These are phyloP conservation scores for Microcyclospora pomicola DNA, from an alignment of 2,329 filamentous ascomycete genomes.

Conservation along the genomic window DNA sequence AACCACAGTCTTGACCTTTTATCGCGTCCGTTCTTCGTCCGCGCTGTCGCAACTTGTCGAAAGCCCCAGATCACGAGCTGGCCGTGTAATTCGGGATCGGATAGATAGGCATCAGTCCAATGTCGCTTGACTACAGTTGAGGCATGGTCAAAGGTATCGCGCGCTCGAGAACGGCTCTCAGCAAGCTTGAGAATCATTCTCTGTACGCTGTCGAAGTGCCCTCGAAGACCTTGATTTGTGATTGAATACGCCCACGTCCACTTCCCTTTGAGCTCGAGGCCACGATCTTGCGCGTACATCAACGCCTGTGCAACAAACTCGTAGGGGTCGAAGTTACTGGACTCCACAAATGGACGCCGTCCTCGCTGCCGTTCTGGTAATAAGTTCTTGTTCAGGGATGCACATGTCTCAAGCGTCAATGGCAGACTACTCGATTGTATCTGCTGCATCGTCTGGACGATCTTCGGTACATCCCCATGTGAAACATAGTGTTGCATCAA, in stretches of 20 bases:
- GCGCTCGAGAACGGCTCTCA: constrained; percentile 7
- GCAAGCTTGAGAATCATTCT: constrained; percentile 40
- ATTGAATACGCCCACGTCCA: too few species aligned
- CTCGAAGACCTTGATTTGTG: too few species aligned
- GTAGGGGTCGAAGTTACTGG: constrained; percentile 21
- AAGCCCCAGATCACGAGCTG: constrained; percentile 22
- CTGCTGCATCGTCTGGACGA: constrained; percentile 29
- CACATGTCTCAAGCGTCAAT: constrained; percentile 32
- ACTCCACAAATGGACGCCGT: constrained; percentile 20
- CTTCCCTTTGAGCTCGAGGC: constrained; percentile 25
- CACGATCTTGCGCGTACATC: constrained; percentile 34
- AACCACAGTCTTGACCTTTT: background rate
- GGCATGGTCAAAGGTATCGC: background rate
- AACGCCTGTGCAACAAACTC: constrained; percentile 34
- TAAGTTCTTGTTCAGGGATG: constrained; percentile 27
- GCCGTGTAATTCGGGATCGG: constrained; percentile 10
- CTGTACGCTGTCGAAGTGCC: too few species aligned
- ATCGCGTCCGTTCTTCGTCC: background rate
- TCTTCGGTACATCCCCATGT: constrained; percentile 14
- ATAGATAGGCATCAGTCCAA: background rate
- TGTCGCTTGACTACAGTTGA: background rate
- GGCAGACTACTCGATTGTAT: constrained; percentile 34
- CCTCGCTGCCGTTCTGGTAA: constrained; percentile 27
- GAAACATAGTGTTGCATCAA: constrained; percentile 30
- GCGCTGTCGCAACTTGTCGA: background rate